These are phyloP conservation scores for Spathaspora girioi DNA, from an alignment of 805 yeast genomes.

Conservation along the genomic window DNA sequence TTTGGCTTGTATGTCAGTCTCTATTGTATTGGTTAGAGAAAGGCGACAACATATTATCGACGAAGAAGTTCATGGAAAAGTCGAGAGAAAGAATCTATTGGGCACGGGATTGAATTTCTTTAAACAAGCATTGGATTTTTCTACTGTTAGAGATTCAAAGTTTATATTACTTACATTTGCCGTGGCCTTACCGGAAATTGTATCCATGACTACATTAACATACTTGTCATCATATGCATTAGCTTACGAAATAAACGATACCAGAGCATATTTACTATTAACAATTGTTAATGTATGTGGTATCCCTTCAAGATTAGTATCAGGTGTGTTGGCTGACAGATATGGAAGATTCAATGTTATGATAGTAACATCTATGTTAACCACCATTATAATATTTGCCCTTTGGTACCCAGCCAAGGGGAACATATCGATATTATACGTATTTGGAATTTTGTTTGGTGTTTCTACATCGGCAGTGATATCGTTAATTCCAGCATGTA, in stretches of 20 bases:
- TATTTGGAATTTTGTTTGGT: constrained; percentile 50
- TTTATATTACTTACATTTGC: constrained; percentile 22
- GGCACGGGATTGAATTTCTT: constrained; percentile 18
- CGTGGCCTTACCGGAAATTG: constrained; percentile 40
- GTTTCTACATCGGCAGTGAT: constrained; percentile 54
- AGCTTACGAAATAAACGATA: constrained; percentile 16
- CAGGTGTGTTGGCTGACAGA: constrained; percentile 24
- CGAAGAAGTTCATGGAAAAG: neutral
- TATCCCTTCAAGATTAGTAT: constrained; percentile 23
- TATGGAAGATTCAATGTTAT: constrained; percentile 26
- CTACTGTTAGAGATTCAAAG: constrained; percentile 17
- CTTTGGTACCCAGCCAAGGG: constrained; percentile 33
- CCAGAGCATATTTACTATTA: constrained; percentile 19
- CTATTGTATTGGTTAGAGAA: constrained; percentile 18
- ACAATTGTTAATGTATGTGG: constrained; percentile 26
- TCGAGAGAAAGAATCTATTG: neutral
- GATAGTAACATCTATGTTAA: constrained; percentile 18
- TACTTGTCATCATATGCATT: constrained; percentile 26
- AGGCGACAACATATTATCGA: constrained; percentile 7
- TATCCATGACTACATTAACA: constrained; percentile 40
- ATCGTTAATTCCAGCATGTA: constrained; percentile 56
- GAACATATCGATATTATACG: constrained; percentile 32
- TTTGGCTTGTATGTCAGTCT: constrained; percentile 14
- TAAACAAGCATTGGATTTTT: constrained; percentile 22
- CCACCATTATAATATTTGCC: constrained; percentile 18